phyloP scores from a whole-genome alignment of 108 stramenopile genomes.

The Skeletonema grethae region DNA sequence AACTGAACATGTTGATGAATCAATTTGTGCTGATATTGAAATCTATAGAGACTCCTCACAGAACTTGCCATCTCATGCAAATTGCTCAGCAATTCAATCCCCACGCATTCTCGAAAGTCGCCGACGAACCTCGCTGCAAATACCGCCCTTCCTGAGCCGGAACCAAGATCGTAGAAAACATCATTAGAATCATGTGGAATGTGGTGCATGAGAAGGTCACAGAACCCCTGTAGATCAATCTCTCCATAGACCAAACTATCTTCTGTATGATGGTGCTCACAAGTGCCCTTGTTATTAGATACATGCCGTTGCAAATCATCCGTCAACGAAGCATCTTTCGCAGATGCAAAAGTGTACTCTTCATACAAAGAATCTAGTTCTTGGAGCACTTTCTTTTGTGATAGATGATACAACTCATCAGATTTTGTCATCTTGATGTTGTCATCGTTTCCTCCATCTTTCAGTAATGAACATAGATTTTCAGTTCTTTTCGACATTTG shows the following conservation, averaged over 20 bases:
- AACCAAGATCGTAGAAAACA: conserved; percentile 68
- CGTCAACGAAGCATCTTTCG: conserved; percentile 1
- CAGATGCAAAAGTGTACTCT: conserved; percentile 2
- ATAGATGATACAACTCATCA: neutral
- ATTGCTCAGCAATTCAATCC: conserved; percentile 58
- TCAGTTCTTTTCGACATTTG: neutral
- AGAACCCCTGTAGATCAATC: neutral
- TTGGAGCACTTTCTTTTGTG: conserved; percentile 1
- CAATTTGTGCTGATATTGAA: conserved; percentile 1
- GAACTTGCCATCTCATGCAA: conserved; percentile 33
- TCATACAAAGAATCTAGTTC: conserved; percentile 6
- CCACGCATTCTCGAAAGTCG: conserved; percentile 57
- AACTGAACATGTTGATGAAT: conserved; percentile 25
- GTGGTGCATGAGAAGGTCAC: neutral
- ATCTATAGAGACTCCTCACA: neutral
- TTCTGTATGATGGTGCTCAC: neutral
- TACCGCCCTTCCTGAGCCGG: conserved; percentile 61
- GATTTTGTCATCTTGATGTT: neutral
- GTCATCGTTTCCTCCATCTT: neutral
- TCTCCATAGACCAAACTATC: conserved; percentile 2
- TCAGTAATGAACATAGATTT: neutral
- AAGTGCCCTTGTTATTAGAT: neutral
- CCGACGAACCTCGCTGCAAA: conserved; percentile 59
- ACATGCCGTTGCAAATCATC: neutral
- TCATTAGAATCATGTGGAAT: conserved; percentile 6